Percentiles rank a stretch among this genome's conserved stretches.
phyloP scores from a whole-genome alignment of 768 basidiomycete genomes.

The Tulasnella calospora region DNA sequence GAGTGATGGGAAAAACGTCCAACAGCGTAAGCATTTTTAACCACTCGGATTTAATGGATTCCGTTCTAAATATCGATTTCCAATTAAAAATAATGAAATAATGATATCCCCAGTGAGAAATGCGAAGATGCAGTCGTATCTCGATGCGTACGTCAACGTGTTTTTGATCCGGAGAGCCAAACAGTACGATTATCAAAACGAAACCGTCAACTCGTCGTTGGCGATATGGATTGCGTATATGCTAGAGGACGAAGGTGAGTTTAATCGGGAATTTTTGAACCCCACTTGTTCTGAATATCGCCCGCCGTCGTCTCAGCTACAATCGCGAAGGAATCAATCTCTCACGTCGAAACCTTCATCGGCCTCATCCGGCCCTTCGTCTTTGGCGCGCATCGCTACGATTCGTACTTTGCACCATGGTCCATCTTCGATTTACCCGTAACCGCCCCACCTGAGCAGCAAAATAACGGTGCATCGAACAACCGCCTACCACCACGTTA shows the following conservation, averaged over 20 bases:
- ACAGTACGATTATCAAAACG: constrained; percentile 5
- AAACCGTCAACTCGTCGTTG: constrained; percentile 9
- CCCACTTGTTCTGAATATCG: not conserved
- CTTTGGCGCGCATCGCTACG: constrained; percentile 25
- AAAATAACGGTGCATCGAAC: not conserved
- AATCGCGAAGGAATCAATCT: not conserved
- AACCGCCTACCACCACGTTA: constrained; percentile 5
- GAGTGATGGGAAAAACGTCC: constrained; percentile 26
- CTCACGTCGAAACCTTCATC: constrained; percentile 10
- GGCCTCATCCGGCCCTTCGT: constrained; percentile 26
- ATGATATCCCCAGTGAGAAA: no score
- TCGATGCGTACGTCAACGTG: not conserved
- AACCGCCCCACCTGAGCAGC: not conserved
- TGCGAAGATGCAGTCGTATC: not conserved
- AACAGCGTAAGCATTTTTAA: not conserved
- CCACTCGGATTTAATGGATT: not conserved
- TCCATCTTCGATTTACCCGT: constrained; percentile 21
- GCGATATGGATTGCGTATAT: constrained; percentile 10
- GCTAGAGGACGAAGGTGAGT: constrained; percentile 9
- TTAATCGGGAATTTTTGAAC: not conserved
- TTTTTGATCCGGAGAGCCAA: not conserved
- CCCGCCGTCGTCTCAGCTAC: not conserved
- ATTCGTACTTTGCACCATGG: constrained; percentile 28
- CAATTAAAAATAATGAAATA: no score
- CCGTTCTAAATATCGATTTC: not conserved